These are phyloP conservation scores for Myriosclerotinia scirpicola DNA, from an alignment of 2,329 filamentous ascomycete genomes.

Conservation along the genomic window DNA sequence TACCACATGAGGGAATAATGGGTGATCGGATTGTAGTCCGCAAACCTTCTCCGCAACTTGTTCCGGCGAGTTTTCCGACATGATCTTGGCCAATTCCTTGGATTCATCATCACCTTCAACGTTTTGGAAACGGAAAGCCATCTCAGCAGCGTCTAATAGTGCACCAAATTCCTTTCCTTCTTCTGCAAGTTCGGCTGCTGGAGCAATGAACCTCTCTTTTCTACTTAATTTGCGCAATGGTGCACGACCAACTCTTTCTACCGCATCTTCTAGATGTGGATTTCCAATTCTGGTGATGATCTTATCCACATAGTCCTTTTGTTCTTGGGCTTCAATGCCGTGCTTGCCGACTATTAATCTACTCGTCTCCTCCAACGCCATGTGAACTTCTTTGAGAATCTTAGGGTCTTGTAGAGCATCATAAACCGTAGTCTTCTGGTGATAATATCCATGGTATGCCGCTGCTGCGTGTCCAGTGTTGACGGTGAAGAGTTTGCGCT, in stretches of 20 bases:
- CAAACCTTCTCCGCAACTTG: constrained; percentile 79
- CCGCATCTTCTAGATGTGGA: constrained; percentile 85
- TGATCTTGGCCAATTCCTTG: constrained; percentile 78
- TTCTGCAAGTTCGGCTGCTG: constrained; percentile 86
- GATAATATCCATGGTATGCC: constrained; percentile 90
- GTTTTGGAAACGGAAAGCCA: constrained; percentile 93
- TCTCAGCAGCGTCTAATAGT: constrained; percentile 81
- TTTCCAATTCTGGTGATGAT: constrained; percentile 94
- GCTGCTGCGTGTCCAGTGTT: constrained; percentile 97
- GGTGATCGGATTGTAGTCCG: constrained; percentile 73
- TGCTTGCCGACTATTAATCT: constrained; percentile 85
- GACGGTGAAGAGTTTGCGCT: constrained; percentile 99
- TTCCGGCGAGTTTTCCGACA: constrained; percentile 70
- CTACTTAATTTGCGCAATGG: constrained; percentile 90
- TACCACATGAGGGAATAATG: constrained; percentile 73
- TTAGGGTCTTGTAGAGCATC: constrained; percentile 80
- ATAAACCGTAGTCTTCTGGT: constrained; percentile 82
- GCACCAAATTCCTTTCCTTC: constrained; percentile 68
- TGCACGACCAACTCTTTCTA: constrained; percentile 92
- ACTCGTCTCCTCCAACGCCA: constrained; percentile 82
- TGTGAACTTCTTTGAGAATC: constrained; percentile 77
- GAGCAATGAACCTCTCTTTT: constrained; percentile 94
- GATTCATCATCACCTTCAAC: constrained; percentile 91
- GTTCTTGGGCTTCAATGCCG: constrained; percentile 70
- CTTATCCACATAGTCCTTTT: constrained; percentile 84